phyloP scores from a whole-genome alignment of 2,329 filamentous ascomycete genomes.

The Penicillium freii region DNA sequence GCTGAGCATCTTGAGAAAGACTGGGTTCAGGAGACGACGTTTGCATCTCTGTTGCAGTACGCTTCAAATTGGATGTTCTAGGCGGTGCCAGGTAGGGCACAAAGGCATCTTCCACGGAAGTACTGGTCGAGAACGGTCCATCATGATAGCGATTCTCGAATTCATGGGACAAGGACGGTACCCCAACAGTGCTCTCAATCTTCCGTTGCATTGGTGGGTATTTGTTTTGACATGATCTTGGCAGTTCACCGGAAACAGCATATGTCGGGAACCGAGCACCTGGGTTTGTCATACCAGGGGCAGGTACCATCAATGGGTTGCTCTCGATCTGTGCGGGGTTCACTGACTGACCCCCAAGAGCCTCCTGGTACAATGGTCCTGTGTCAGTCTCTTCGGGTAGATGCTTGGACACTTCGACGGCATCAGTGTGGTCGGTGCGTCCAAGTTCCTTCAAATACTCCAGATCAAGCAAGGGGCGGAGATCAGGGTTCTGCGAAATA shows the following conservation, averaged over 20 bases:
- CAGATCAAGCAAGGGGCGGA: background rate
- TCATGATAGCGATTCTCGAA: slow-evolving; percentile 18
- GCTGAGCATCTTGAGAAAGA: slow-evolving; percentile 29
- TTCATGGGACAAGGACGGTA: background rate
- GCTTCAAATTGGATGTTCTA: slow-evolving; percentile 22
- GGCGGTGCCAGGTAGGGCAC: too few relatives aligned
- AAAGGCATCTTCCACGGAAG: background rate
- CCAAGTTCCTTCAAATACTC: background rate
- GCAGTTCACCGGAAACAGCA: background rate
- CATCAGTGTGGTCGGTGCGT: background rate
- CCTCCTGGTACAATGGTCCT: background rate
- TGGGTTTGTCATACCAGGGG: slow-evolving; percentile 1
- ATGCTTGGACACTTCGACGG: slow-evolving; percentile 2
- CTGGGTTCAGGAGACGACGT: background rate
- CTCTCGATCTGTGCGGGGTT: background rate
- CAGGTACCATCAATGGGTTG: background rate
- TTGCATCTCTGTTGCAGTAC: slow-evolving; percentile 34
- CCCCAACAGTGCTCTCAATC: background rate
- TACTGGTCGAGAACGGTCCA: slow-evolving; percentile 19
- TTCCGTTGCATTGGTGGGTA: background rate
- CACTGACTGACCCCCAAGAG: background rate
- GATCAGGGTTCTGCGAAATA: background rate
- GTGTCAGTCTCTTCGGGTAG: background rate
- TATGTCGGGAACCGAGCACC: slow-evolving; percentile 3
- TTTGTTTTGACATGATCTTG: slow-evolving; percentile 1